Base-by-base conservation (phyloP, 306 rosid species). In the Vigna nakashimae region DNA sequence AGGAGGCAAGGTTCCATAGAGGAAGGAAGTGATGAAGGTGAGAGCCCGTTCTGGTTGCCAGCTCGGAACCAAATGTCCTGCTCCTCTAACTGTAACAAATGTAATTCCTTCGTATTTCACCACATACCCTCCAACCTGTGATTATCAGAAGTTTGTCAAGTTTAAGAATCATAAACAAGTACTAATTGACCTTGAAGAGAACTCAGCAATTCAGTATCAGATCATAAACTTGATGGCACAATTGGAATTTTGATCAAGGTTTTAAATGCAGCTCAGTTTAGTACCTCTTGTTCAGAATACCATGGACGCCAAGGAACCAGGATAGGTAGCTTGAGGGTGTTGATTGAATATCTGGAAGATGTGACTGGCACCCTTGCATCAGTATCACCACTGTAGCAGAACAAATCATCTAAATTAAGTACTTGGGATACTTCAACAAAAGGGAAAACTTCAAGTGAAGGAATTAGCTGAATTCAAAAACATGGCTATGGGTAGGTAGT, bases 41-140 rank as follows among this genome's bases (percentile, higher is more conserved):
- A 86, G 78, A 17, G 92, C 89, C 22, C 89, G 56, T 62, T 70
- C 67, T 8, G 95, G 95, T 75, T 86, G 89, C 84, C 86, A 88
- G 63, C 90, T 90, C 17, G 94, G 92, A 83, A 84, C 89, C 26
- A 14, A 2, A 68, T 90, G 92, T 38, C 92, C 92, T 4, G 95
- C 90, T 71, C 87, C 92, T 69, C 89, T 88, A 5, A 88, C 78
- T 7, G 92, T 90, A 1, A 81, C 63, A 59, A 90, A 79, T 71
- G 84, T 75, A 66, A 88, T 2, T 46, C 92, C 90, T 34, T 81
- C 58, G 87, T 88, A 86, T 52, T 62, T 78, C 51, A 69, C 82
- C 9, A 83, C 89, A 81, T 90, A 84, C 51, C 90, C 91, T 80
- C 90, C 92, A 58, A 86, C 80, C 90, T 88, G 84, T 62, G 15